phyloP scores from a whole-genome alignment of 192 early-diverging fungal species.

The Phlyctochytrium arcticum region DNA sequence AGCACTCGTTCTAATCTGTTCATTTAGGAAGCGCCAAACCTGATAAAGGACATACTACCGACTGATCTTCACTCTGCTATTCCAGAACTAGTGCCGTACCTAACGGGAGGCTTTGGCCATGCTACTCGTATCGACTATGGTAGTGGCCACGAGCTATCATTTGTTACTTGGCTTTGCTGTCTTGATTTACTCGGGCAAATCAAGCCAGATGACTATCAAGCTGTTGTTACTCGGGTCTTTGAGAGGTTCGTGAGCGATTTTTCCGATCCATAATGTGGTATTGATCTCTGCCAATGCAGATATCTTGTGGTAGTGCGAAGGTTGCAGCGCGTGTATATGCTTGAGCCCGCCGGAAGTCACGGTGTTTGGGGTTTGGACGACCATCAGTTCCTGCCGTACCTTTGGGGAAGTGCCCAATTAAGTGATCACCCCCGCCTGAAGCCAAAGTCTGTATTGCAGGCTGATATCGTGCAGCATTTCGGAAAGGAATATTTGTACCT shows the following conservation, averaged over 20 bases:
- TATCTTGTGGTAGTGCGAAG: slow-evolving; percentile 71
- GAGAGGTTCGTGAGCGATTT: slow-evolving; percentile 29
- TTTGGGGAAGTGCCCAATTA: slow-evolving; percentile 89
- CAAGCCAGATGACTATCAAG: slow-evolving; percentile 58
- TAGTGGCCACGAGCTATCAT: slow-evolving; percentile 91
- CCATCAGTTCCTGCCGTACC: slow-evolving; percentile 92
- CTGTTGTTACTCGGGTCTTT: slow-evolving; percentile 73
- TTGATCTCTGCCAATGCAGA: too few species aligned
- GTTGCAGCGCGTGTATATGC: slow-evolving; percentile 75
- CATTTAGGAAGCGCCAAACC: slow-evolving; percentile 2
- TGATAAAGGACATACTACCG: slow-evolving; percentile 22
- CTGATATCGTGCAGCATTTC: slow-evolving; percentile 54
- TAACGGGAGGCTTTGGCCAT: slow-evolving; percentile 78
- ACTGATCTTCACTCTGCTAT: slow-evolving; percentile 44
- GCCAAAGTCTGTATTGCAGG: slow-evolving; percentile 69
- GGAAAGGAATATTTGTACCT: slow-evolving; percentile 82
- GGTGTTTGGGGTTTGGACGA: slow-evolving; percentile 96
- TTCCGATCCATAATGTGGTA: slow-evolving; percentile 1
- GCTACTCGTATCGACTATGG: slow-evolving; percentile 93
- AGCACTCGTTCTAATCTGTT: neutral
- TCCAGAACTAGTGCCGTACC: slow-evolving; percentile 71
- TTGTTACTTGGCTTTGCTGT: slow-evolving; percentile 79
- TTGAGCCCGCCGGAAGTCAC: slow-evolving; percentile 96
- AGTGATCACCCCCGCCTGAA: slow-evolving; percentile 61
- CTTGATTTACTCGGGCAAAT: slow-evolving; percentile 68